Conservation (phyloP, 768 basidiomycete species). For the Megacollybia marginata region DNA sequence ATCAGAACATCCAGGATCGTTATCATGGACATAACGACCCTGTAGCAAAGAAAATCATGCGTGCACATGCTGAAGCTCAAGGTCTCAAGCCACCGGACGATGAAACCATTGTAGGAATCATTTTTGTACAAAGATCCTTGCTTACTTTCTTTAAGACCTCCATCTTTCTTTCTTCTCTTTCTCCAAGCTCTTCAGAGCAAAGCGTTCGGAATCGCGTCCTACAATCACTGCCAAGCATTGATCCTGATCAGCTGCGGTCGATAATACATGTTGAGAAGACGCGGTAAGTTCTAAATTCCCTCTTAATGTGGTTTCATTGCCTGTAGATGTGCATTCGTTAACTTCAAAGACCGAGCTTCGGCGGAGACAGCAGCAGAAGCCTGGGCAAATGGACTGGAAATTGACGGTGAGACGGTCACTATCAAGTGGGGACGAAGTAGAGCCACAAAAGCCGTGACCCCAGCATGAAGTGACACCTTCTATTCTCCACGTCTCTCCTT, state of each 20-base stretch:
- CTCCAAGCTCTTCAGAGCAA: conserved; percentile 61
- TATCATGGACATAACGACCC: conserved; percentile 92
- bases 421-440: conserved; percentile 89
- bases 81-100: conserved; percentile 92
- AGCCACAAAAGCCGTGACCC: conserved; percentile 15
- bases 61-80: conserved; percentile 67
- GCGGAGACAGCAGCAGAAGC: conserved; percentile 87
- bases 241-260: conserved; percentile 67
- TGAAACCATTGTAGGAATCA: conserved; percentile 60
- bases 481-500: not conserved
- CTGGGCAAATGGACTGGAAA: conserved; percentile 86
- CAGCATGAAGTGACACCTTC: not conserved
- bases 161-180: conserved; percentile 76
- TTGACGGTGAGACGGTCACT: conserved; percentile 65
- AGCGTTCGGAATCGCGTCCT: conserved; percentile 68
- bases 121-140: not conserved
- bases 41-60: conserved; percentile 86
- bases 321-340: conserved; percentile 86
- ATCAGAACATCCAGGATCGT: conserved; percentile 92
- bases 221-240: conserved; percentile 55
- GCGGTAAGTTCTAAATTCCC: conserved; percentile 28
- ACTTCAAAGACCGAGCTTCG: conserved; percentile 75
- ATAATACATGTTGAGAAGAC: conserved; percentile 82
- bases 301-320: conserved; percentile 1
- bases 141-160: conserved; percentile 50